Percentiles rank a stretch among this genome's conserved stretches.
Conservation (phyloP, 495 filamentous ascomycete species). For the Aspergillus indologenus region DNA sequence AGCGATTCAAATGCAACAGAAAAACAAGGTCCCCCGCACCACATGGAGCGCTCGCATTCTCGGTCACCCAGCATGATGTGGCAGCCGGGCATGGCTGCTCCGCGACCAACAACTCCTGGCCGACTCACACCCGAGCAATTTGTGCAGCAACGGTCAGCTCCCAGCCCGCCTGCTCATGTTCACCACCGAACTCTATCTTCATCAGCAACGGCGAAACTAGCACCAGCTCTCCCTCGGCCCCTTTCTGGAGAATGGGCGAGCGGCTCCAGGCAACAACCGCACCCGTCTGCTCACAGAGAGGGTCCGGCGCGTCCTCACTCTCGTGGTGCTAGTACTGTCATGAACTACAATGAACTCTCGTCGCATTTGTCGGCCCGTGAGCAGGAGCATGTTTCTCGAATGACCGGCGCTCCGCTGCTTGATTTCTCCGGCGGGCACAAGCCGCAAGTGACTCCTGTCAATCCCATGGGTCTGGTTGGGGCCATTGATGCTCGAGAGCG, state of each 20-base stretch:
- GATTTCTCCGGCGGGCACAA: conserved; percentile 58
- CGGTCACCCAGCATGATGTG: conserved; percentile 60
- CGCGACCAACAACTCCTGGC: conserved; percentile 45
- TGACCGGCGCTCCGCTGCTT: conserved; percentile 80
- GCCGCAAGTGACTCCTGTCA: conserved; percentile 39
- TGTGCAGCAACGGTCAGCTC: conserved; percentile 77
- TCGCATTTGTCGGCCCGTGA: conserved; percentile 83
- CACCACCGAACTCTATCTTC: conserved; percentile 59
- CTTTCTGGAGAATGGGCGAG: conserved; percentile 56
- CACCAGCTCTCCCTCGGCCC: conserved; percentile 40
- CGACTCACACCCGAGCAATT: conserved; percentile 70
- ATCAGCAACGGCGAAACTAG: not conserved
- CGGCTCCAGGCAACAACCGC: conserved; percentile 45
- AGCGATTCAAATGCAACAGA: conserved; percentile 36
- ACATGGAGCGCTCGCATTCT: conserved; percentile 31
- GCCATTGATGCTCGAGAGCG: conserved; percentile 74
- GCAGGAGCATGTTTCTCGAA: conserved; percentile 86
- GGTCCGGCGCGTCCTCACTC: conserved; percentile 50
- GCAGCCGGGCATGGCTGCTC: conserved; percentile 66
- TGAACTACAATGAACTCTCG: conserved; percentile 53
- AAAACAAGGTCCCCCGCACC: conserved; percentile 28
- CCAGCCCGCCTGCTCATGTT: conserved; percentile 47
- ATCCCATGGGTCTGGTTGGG: conserved; percentile 63
- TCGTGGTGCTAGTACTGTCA: conserved; percentile 43
- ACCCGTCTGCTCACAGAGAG: conserved; percentile 35